Evolutionary conservation across 2,329 filamentous ascomycete genomes (phyloP).

Genomic region (Pleurostoma richardsiae): DNA sequence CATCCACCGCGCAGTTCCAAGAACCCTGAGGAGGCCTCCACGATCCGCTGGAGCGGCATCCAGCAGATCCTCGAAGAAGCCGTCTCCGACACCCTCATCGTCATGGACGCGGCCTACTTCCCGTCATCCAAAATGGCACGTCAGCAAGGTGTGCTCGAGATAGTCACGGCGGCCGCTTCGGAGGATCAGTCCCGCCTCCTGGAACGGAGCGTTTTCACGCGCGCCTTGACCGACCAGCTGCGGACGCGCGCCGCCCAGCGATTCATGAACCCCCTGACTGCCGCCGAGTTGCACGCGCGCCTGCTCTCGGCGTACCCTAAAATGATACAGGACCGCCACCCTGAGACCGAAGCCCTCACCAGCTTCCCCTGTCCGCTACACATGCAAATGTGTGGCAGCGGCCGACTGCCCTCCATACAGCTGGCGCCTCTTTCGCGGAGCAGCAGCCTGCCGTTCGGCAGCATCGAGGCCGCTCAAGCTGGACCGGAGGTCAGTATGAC

Average conservation of each 20-base stretch:
- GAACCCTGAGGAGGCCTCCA: constrained; percentile 36
- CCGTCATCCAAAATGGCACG: constrained; percentile 47
- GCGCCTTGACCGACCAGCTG: constrained; percentile 43
- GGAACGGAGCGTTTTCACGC: constrained; percentile 48
- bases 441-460: constrained; percentile 30
- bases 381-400: constrained; percentile 49
- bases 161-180: constrained; percentile 50
- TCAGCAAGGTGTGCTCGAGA: constrained; percentile 48
- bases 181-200: constrained; percentile 44
- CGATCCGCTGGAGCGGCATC: constrained; percentile 50
- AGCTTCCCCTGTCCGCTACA: constrained; percentile 50
- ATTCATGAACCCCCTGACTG: constrained; percentile 38
- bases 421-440: constrained; percentile 40
- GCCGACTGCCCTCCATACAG: constrained; percentile 50
- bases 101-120: constrained; percentile 56
- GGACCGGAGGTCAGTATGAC: constrained; percentile 43
- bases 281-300: constrained; percentile 46
- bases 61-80: constrained; percentile 53
- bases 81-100: constrained; percentile 47
- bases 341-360: constrained; percentile 39
- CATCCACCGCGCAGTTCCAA: constrained; percentile 35
- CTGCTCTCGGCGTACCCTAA: constrained; percentile 47
- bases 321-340: constrained; percentile 43
- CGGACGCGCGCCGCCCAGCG: constrained; percentile 38
- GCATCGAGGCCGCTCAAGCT: constrained; percentile 24